phyloP scores from a whole-genome alignment of 331 rosid genomes.

The Rhamnella rubrinervis region DNA sequence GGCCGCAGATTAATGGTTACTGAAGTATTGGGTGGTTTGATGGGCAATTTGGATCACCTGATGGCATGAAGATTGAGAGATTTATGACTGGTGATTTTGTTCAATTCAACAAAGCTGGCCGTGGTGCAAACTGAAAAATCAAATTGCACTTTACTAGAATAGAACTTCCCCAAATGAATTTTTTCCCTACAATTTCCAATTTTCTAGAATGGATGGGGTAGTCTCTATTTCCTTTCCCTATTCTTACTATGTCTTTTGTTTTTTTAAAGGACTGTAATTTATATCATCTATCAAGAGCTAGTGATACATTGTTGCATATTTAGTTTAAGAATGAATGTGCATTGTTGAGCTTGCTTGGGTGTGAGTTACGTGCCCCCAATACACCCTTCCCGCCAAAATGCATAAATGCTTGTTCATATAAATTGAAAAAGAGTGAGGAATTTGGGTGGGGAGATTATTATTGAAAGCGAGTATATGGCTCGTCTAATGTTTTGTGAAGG shows the following conservation, averaged over 20 bases:
- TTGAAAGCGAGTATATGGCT: too few relatives aligned
- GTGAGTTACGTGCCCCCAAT: too few relatives aligned
- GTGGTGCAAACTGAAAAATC: not conserved
- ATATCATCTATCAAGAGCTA: conserved; percentile 20
- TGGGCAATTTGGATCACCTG: not conserved
- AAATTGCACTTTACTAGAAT: conserved; percentile 1
- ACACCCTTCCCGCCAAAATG: too few relatives aligned
- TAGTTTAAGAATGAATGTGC: not conserved
- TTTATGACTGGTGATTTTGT: conserved; percentile 1
- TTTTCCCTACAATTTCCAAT: conserved; percentile 11
- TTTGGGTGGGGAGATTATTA: too few relatives aligned
- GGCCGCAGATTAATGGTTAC: conserved; percentile 96
- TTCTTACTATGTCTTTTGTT: conserved; percentile 5
- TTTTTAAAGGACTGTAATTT: conserved; percentile 22
- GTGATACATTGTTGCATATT: conserved; percentile 21
- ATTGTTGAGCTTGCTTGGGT: not conserved
- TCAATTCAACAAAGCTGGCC: not conserved
- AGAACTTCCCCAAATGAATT: conserved; percentile 8
- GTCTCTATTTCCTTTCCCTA: not conserved
- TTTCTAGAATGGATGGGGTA: conserved; percentile 19
- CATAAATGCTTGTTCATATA: too few relatives aligned
- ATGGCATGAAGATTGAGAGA: conserved; percentile 11
- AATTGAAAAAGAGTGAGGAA: too few relatives aligned
- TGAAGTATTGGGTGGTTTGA: conserved; percentile 20
- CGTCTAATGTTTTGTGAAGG: too few relatives aligned